These are phyloP conservation scores for Saccharomyces mikatae DNA, from an alignment of 805 yeast species.

Conservation along the genomic window DNA sequence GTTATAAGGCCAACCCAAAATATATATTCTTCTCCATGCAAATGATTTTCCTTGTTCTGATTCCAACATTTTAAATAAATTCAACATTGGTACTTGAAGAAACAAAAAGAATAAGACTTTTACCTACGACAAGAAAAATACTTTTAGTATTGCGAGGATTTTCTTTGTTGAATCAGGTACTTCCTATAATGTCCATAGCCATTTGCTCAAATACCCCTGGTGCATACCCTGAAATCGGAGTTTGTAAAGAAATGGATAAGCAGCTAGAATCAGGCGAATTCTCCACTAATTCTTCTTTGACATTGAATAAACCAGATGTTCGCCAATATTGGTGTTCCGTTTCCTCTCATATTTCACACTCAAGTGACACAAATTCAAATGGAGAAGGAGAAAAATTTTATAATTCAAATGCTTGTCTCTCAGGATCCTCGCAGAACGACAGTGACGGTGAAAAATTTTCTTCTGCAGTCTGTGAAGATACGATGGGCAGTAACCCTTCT, in stretches of 20 bases:
- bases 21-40: not conserved
- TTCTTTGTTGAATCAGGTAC: not conserved
- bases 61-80: not conserved
- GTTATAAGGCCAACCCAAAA: not conserved
- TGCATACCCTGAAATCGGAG: not conserved
- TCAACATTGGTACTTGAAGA: too few relatives aligned
- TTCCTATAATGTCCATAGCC: not conserved
- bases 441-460: not conserved
- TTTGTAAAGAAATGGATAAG: not conserved
- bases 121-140: not conserved
- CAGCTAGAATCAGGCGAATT: not conserved
- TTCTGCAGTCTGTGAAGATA: not conserved
- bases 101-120: not conserved
- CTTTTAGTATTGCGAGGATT: not conserved
- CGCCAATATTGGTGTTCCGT: not conserved
- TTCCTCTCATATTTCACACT: not conserved
- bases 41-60: not conserved
- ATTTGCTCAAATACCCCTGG: not conserved
- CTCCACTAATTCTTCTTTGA: not conserved
- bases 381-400: not conserved
- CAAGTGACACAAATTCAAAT: not conserved
- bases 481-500: not conserved
- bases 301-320: not conserved
- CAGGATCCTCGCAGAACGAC: not conserved
- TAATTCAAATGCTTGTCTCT: too few relatives aligned